Evolutionary conservation across 2,329 filamentous ascomycete genomes (phyloP), one percentile per base, ranked within the genome.

Genomic region (Penicillium corylophilum): DNA sequence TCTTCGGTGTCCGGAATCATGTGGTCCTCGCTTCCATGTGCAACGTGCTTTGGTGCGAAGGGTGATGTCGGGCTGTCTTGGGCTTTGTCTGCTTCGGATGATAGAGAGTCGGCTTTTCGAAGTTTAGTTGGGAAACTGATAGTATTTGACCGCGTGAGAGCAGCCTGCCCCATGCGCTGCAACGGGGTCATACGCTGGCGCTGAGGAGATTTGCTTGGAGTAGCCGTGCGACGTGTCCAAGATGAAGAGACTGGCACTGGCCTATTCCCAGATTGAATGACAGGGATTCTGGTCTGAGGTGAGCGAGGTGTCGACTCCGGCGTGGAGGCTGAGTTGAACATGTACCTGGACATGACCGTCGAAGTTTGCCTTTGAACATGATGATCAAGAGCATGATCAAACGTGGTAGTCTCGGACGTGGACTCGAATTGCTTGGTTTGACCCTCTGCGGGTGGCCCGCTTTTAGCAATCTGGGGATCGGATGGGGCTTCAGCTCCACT

Each of bases 1-100:
- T 75, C 76, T 38, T 81, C 79, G 44, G 77, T 81, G 50, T 77
- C 72, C 18, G 76, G 77, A 35, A 80, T 63, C 18, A 82, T 75
- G 33, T 75, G 60, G 57, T 82, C 79, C 58, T 82, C 79, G 53
- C 79, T 82, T 2, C 79, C 79, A 40, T 68, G 66, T 39, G 39
- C 47, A 50, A 50, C 28, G 48, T 64, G 48, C 65, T 41, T 41
- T 13, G n/a, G 20, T 8, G 22, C 22, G 12, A 16, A n/a, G 5
- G 39, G 23, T 12, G 22, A 41, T 5, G 20, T 24, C 12, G 35
- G 10, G 5, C 8, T 26, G 23, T 20, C 39, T 26, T 23, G n/a
- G 40, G 46, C 22, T n/a, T 38, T 13, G 44, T 54, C 48, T 20
- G 40, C 10, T n/a, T 38, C 50, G n/a, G 59, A 44, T 1, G 52